Base-by-base conservation (phyloP, 2,329 filamentous ascomycete species). In the Ophiocordyceps australis region DNA sequence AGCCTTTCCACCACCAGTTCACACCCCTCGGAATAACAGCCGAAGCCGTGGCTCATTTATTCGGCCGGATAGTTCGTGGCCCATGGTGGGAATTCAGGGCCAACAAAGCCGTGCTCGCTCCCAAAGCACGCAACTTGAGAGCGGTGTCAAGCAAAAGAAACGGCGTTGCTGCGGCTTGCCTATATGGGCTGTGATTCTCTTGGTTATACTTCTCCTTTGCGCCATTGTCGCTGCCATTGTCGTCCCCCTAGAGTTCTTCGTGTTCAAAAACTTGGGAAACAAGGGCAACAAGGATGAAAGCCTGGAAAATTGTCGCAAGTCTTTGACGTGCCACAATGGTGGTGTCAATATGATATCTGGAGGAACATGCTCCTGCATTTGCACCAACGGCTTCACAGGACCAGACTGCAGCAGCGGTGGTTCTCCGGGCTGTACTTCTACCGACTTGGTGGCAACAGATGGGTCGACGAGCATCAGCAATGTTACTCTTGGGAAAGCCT, bases 101-200 rank as follows among this genome's bases (percentile, higher is more conserved):
- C 20, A 23, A 14, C 24, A 13, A 17, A 19, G 16, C 19, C 29
- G 30, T 17, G 32, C 31, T 17, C 30, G 29, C 13, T 27, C 32
- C 10, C 26, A 23, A 10, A 35, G 30, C 26, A 25, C 17, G 15
- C 29, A 24, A 30, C 29, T 14, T 17, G 44, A 44, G 18, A 38
- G 42, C 24, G 32, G 28, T 9, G 30, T 30, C 24, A 38, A 39
- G 25, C 55, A 52, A 32, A 40, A 37, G 15, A 49, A 59, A 9
- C 68, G 76, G 20, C 68, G 68, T 28, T 91, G 78, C 50, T 98
- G 86, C 42, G 86, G 86, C 11, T 63, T 95, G 38, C 78, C 82
- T 3, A 44, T 77, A 11, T 91, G 81, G 73, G 66, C 65, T 0
- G 85, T 92, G 41, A 50, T 89, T 14, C 42, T 82, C 1, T 43